These are phyloP conservation scores for Phytophthora hybrid DNA, from an alignment of 352 stramenopile species.

Conservation along the genomic window DNA sequence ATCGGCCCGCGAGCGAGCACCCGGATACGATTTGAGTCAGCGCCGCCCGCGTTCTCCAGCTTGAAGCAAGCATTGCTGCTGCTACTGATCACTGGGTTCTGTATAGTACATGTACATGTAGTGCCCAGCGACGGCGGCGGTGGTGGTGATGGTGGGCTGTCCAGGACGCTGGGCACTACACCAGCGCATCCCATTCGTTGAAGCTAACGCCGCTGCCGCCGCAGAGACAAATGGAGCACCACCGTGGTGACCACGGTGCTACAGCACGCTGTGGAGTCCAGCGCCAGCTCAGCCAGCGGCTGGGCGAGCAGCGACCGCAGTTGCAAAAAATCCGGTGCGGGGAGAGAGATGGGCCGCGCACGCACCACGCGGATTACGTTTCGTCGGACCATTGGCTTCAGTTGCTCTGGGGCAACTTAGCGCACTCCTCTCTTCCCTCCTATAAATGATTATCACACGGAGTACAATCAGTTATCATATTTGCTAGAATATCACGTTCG, in stretches of 20 bases:
- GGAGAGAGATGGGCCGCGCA: constrained; percentile 18
- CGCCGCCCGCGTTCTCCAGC: neutral
- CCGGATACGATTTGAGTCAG: constrained; percentile 5
- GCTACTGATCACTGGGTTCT: too few relatives aligned
- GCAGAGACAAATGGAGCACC: too few relatives aligned
- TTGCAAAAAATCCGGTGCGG: constrained; percentile 27
- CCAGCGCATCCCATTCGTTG: neutral
- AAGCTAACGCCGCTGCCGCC: neutral
- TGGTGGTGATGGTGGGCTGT: neutral
- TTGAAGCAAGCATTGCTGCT: too few relatives aligned
- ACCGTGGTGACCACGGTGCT: too few relatives aligned
- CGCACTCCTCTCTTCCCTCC: too few relatives aligned
- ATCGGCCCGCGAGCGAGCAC: constrained; percentile 12
- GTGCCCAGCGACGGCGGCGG: neutral
- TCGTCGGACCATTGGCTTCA: constrained; percentile 30
- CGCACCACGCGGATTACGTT: constrained; percentile 25
- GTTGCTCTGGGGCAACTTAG: constrained; percentile 6
- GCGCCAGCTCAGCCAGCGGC: neutral
- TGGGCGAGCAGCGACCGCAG: neutral
- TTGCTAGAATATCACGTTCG: too few relatives aligned
- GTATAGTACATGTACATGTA: too few relatives aligned
- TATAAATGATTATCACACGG: too few relatives aligned
- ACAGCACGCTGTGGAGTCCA: too few relatives aligned
- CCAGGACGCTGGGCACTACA: neutral
- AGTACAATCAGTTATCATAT: too few relatives aligned